Evolutionary conservation across 75 land plant species (phyloP), one percentile per base, ranked within the genome.

Genomic region (Pseudotsuga menziesii): DNA sequence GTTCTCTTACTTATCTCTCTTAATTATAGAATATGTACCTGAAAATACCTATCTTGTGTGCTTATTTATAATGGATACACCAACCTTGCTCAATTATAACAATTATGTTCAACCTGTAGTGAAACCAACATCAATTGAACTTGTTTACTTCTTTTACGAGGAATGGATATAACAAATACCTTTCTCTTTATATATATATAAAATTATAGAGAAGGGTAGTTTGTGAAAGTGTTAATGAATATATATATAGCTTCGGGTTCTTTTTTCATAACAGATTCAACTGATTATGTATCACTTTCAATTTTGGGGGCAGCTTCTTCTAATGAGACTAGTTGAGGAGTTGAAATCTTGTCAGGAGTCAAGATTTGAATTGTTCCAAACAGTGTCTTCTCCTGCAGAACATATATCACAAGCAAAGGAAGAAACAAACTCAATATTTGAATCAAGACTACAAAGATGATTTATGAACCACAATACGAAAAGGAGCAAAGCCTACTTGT

Each of bases 201-300:
- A 4, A 4, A 0, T 3, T 39, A 39, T 0, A 29, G 32, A n/a
- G 1, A 1, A 29, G 1, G 32, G 32, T n/a, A n/a, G n/a, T n/a
- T n/a, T n/a, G n/a, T n/a, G n/a, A n/a, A n/a, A n/a, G n/a, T n/a
- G n/a, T n/a, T n/a, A n/a, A n/a, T n/a, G n/a, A n/a, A n/a, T n/a
- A n/a, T n/a, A n/a, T n/a, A n/a, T n/a, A n/a, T 66, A 57, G 56
- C 57, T 81, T 80, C 89, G 58, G 67, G 22, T 58, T 81, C 83
- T 5, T 32, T 80, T 15, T 25, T 61, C 60, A 29, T 76, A 44
- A 75, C 69, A 54, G 63, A 9, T 58, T 82, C 56, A 82, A 80
- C 36, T 52, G 63, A 29, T 36, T 48, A 13, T 12, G 15, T 36
- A 20, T 64, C 78, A 75, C 20, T 56, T 25, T 82, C 88, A 74